A percentile compares a stretch with the other conserved stretches of the same genome.
Evolutionary conservation across 352 stramenopile species (phyloP).

Genomic region (Phytopythium ostracodes): DNA sequence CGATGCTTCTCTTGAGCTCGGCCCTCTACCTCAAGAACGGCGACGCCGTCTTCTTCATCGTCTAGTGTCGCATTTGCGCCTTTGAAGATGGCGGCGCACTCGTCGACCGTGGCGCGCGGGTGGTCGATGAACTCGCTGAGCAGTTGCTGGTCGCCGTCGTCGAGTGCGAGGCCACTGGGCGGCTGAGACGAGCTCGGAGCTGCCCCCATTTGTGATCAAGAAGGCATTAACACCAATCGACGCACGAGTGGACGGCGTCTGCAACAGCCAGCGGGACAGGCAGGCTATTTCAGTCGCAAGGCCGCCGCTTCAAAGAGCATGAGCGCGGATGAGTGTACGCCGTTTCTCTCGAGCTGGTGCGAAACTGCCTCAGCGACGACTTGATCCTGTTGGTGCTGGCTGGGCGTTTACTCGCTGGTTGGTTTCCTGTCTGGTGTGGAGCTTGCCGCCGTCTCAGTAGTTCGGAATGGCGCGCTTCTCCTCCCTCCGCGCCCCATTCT

Average conservation of each 20-base stretch:
- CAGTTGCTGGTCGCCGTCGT: slow-evolving; percentile 25
- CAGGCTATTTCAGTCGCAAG: background rate
- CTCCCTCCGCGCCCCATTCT: background rate
- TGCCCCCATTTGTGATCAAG: slow-evolving; percentile 14
- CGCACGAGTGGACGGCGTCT: background rate
- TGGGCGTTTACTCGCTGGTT: background rate
- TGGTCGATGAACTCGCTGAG: slow-evolving; percentile 55
- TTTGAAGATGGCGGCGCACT: slow-evolving; percentile 56
- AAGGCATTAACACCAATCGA: background rate
- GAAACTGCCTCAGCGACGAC: background rate
- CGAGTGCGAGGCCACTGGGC: slow-evolving; percentile 8
- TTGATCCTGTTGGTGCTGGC: background rate
- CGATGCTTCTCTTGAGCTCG: background rate
- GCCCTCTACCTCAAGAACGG: background rate
- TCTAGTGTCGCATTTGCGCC: slow-evolving; percentile 18
- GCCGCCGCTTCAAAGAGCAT: background rate
- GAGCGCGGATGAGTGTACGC: background rate
- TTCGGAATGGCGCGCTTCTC: too few relatives aligned
- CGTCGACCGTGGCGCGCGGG: slow-evolving; percentile 38
- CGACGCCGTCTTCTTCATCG: slow-evolving; percentile 17
- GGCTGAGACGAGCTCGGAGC: slow-evolving; percentile 16
- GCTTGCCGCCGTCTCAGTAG: background rate
- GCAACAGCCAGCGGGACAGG: background rate
- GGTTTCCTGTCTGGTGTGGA: too few relatives aligned
- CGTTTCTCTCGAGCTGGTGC: background rate